Percentiles rank a stretch among this genome's conserved stretches.
Conservation (phyloP, 768 basidiomycete genomes). For the Serendipita sp. region DNA sequence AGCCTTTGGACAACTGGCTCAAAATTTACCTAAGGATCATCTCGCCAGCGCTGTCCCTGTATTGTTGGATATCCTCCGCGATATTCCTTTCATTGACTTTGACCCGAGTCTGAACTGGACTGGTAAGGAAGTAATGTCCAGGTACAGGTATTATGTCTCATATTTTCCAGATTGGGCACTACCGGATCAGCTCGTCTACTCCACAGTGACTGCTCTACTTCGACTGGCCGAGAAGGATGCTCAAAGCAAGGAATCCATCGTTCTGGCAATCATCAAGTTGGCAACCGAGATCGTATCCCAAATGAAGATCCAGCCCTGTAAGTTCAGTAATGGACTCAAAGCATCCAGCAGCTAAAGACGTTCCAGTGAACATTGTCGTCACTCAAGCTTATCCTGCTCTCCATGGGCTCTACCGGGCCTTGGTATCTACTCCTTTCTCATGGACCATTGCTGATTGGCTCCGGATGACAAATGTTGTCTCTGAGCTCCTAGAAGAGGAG, state of each 20-base stretch:
- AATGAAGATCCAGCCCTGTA: slow-evolving; percentile 40
- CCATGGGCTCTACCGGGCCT: slow-evolving; percentile 76
- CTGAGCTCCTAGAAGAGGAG: slow-evolving; percentile 44
- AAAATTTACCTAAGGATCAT: slow-evolving; percentile 42
- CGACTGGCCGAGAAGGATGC: slow-evolving; percentile 41
- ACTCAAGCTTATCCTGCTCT: slow-evolving; percentile 66
- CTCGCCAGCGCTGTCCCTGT: slow-evolving; percentile 39
- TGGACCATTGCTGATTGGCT: slow-evolving; percentile 61
- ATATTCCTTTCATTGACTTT: slow-evolving; percentile 63
- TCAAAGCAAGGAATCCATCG: slow-evolving; percentile 33
- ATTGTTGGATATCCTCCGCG: slow-evolving; percentile 51
- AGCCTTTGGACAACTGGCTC: slow-evolving; percentile 65
- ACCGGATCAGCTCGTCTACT: slow-evolving; percentile 70
- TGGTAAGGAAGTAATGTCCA: slow-evolving; percentile 29
- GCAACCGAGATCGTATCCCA: slow-evolving; percentile 39
- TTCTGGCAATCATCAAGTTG: slow-evolving; percentile 47
- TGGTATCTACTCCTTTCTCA: slow-evolving; percentile 59
- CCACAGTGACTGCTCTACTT: slow-evolving; percentile 62
- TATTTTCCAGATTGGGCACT: slow-evolving; percentile 56
- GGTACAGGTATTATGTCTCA: too few relatives aligned
- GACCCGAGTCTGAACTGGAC: slow-evolving; percentile 68
- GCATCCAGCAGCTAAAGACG: background rate
- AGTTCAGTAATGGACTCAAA: slow-evolving; percentile 16
- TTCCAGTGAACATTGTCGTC: slow-evolving; percentile 50
- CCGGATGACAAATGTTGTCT: slow-evolving; percentile 35